These are phyloP conservation scores for Monosporozyma solicola DNA, from an alignment of 805 yeast species.

Conservation along the genomic window DNA sequence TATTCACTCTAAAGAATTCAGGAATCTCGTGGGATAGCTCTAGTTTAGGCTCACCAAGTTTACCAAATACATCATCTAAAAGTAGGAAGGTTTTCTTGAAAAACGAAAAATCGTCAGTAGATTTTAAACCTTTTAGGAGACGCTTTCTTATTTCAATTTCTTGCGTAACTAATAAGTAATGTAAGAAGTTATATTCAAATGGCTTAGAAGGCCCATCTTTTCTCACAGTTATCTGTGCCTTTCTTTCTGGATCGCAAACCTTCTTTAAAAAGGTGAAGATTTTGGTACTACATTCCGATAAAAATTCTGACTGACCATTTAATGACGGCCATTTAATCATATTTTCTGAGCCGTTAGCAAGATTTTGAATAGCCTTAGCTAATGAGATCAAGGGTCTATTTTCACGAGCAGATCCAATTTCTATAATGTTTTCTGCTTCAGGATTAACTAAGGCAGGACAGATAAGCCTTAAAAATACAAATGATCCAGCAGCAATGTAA, in stretches of 20 bases:
- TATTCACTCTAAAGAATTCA: slow-evolving; percentile 40
- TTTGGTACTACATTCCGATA: slow-evolving; percentile 32
- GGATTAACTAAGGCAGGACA: slow-evolving; percentile 92
- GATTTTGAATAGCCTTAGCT: slow-evolving; percentile 75
- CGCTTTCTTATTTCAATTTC: slow-evolving; percentile 33
- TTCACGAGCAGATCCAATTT: slow-evolving; percentile 33
- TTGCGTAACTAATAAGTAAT: slow-evolving; percentile 41
- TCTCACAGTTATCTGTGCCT: slow-evolving; percentile 13
- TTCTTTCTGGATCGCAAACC: slow-evolving; percentile 22
- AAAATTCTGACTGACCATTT: slow-evolving; percentile 33
- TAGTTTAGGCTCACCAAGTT: slow-evolving; percentile 53
- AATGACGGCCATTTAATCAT: slow-evolving; percentile 58
- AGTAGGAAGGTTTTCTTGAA: slow-evolving; percentile 28
- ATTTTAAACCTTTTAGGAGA: slow-evolving; percentile 11
- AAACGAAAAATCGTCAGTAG: slow-evolving; percentile 14
- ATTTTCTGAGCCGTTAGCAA: slow-evolving; percentile 73
- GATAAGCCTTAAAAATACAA: slow-evolving; percentile 66
- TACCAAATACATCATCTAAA: slow-evolving; percentile 40
- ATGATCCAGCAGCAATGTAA: slow-evolving; percentile 73
- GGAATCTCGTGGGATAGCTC: slow-evolving; percentile 50
- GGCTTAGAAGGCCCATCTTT: slow-evolving; percentile 14
- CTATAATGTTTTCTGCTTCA: slow-evolving; percentile 39
- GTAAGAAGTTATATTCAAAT: slow-evolving; percentile 34
- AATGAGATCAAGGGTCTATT: slow-evolving; percentile 66
- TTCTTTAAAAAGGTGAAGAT: slow-evolving; percentile 36